Base-by-base conservation (phyloP, 768 basidiomycete species). In the Boletus subcaerulescens region DNA sequence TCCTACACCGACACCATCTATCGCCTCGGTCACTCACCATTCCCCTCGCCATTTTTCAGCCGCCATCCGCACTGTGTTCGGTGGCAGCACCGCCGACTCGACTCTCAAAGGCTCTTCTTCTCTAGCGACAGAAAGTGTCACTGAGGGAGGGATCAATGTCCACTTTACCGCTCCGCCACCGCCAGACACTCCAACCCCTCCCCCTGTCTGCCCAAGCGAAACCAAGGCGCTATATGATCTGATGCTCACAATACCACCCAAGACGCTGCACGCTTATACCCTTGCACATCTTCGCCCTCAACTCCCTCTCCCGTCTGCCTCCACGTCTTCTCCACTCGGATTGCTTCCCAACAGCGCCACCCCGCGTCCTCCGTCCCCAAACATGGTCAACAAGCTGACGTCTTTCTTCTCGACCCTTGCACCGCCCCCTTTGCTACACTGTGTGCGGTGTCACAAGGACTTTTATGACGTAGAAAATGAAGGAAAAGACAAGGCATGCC, bases 381-480 rank as follows among this genome's bases (percentile, higher is more conserved):
- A 68, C 20, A 76, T 75, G 0, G 73, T 87, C 6, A 61, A 76
- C 14, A 69, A 77, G 17, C 73, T 91, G 7, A 72, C 79, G 3
- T 43, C 73, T 0, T 91, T 91, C 69, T 89, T 89, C 66, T 68
- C 79, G 6, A 64, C 76, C 3, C 82, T 91, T 44, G 72, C 75
- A 0, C 86, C 86, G 0, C 89, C 89, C 1, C 87, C 86, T 3
- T 72, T 74, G 39, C 74, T 89, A 11, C 89, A 92, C 59, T 92
- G 90, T 56, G 78, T 84, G 20, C 81, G 89, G 4, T 91, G 90
- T 66, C 89, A 92, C 67, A 79, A 81, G 48, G 74, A 71, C 50
- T 92, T 77, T 60, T 84, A 81, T 58, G 87, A 86, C 0, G 73
- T 91, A 15, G 88, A 90, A 61, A 92, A 91, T 65, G 74, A 71